These are phyloP conservation scores for Colletotrichum sp. DNA, from an alignment of 2,329 filamentous ascomycete genomes.

Conservation along the genomic window DNA sequence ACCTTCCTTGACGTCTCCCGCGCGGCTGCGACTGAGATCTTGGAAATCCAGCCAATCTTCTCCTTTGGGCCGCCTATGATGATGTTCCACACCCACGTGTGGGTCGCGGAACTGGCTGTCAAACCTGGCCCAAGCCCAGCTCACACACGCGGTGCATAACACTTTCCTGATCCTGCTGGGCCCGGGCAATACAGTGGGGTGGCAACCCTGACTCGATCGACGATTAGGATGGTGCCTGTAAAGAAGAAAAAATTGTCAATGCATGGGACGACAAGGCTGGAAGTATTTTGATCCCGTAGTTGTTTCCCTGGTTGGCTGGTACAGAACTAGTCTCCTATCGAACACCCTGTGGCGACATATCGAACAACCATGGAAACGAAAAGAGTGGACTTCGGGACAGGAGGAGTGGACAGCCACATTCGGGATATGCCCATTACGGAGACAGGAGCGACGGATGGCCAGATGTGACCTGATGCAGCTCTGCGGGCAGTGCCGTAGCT, in stretches of 20 bases:
- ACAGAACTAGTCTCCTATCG: background rate
- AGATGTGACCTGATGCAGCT: constrained; percentile 14
- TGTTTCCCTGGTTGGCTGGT: background rate
- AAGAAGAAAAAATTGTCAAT: background rate
- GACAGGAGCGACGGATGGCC: background rate
- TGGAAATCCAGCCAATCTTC: background rate
- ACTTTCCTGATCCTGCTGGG: background rate
- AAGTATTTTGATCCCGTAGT: background rate
- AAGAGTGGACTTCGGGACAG: background rate
- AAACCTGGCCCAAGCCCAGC: background rate
- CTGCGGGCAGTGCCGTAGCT: background rate
- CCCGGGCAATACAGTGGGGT: background rate
- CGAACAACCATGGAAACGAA: background rate
- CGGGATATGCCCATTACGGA: constrained; percentile 6
- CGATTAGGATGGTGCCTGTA: background rate
- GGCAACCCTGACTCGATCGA: constrained; percentile 9
- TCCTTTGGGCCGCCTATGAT: background rate
- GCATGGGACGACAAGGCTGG: background rate
- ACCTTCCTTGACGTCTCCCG: constrained; percentile 14
- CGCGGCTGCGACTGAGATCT: constrained; percentile 6
- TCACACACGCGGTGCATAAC: background rate
- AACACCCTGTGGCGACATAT: background rate
- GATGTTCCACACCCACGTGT: background rate
- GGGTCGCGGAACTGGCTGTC: background rate
- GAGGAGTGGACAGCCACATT: background rate